Conservation (phyloP, 306 rosid species). For the Lathyrus oleraceus region DNA sequence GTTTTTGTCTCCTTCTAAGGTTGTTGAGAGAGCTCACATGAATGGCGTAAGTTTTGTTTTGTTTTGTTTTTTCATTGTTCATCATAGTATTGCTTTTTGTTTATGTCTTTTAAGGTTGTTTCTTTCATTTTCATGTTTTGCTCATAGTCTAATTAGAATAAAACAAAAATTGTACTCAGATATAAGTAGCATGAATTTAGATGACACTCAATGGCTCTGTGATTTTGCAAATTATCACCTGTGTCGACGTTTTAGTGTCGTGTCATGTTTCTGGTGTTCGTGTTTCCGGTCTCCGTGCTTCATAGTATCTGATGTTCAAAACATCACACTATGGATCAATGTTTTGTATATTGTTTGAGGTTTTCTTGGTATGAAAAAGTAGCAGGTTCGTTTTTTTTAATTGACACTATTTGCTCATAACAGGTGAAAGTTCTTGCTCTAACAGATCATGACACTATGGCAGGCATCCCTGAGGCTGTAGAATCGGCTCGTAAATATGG, state of each 20-base stretch:
- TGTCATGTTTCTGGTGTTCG: no score
- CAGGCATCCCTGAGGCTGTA: constrained; percentile 89
- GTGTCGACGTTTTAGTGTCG: neutral
- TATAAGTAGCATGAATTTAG: neutral
- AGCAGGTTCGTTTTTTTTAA: constrained; percentile 34
- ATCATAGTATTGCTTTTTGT: neutral
- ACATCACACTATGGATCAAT: no score
- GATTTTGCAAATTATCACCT: neutral
- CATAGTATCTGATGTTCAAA: no score
- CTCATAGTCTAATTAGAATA: neutral
- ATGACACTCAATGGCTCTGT: neutral
- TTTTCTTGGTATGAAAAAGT: constrained; percentile 23
- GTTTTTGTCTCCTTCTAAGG: constrained; percentile 83
- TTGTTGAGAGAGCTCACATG: constrained; percentile 81
- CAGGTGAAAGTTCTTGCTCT: constrained; percentile 99
- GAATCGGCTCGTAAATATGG: constrained; percentile 82
- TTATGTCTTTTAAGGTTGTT: constrained; percentile 4
- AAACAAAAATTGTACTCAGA: neutral
- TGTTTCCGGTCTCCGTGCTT: no score
- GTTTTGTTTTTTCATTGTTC: constrained; percentile 15
- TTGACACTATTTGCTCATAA: constrained; percentile 62
- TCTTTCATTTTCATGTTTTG: neutral
- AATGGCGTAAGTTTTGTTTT: constrained; percentile 65
- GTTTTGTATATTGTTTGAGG: neutral
- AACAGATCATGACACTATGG: constrained; percentile 99